Percentiles rank a stretch among this genome's conserved stretches.
phyloP scores from a whole-genome alignment of 306 rosid species.

The Castanopsis chinensis region DNA sequence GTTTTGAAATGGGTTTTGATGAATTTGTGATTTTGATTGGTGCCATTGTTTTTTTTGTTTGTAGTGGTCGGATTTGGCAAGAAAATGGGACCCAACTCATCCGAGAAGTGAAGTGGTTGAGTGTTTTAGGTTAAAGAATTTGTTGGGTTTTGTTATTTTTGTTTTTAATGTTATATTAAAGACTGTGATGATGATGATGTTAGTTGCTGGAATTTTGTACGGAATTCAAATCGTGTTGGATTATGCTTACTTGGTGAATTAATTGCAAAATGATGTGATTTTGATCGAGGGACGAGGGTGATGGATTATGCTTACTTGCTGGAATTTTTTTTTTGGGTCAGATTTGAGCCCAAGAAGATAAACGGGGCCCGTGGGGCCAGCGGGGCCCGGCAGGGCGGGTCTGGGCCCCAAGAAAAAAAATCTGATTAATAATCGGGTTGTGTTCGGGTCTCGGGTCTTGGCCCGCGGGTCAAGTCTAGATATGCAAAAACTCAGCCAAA shows the following conservation, averaged over 20 bases:
- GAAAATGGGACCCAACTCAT: conserved; percentile 64
- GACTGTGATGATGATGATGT: not conserved
- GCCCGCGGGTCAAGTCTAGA: too few relatives aligned
- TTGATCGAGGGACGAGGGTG: too few relatives aligned
- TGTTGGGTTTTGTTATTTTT: not conserved
- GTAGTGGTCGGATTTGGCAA: conserved; percentile 56
- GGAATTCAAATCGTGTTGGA: not conserved
- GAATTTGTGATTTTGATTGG: not conserved
- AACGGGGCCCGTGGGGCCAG: too few relatives aligned
- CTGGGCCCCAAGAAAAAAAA: too few relatives aligned
- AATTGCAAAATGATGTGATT: not conserved
- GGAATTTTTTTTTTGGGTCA: too few relatives aligned
- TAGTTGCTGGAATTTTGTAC: not conserved
- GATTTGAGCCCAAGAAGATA: too few relatives aligned
- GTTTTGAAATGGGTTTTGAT: not conserved
- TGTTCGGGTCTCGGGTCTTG: too few relatives aligned
- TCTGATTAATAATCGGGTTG: too few relatives aligned
- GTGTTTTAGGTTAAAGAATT: not conserved
- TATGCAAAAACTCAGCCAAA: too few relatives aligned
- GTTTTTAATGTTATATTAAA: not conserved
- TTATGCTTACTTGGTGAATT: not conserved
- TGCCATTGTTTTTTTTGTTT: not conserved
- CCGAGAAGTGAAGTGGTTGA: conserved; percentile 40
- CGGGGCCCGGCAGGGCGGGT: too few relatives aligned
- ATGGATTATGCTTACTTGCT: too few relatives aligned